A percentile compares a stretch with the other conserved stretches of the same genome.
These are phyloP conservation scores for Cytospora leucostoma DNA, from an alignment of 2,329 filamentous ascomycete genomes.

Conservation along the genomic window DNA sequence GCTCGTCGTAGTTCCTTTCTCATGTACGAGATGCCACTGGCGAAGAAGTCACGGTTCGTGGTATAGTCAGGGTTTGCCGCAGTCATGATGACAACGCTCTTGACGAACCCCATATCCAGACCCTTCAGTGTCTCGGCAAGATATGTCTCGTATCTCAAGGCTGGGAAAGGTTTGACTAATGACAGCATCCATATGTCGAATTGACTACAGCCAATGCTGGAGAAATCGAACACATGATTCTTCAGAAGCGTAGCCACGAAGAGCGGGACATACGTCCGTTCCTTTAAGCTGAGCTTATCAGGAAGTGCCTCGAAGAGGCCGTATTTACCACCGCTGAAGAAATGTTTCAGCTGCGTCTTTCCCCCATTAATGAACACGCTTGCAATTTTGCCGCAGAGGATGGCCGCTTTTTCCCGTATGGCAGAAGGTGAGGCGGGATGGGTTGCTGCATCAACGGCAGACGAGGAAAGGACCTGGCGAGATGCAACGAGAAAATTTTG, in stretches of 20 bases:
- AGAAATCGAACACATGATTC: constrained; percentile 49
- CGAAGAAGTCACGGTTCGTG: constrained; percentile 52
- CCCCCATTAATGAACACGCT: constrained; percentile 48
- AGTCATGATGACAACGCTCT: constrained; percentile 41
- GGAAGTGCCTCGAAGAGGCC: constrained; percentile 50
- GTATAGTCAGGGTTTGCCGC: constrained; percentile 48
- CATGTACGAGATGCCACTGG: constrained; percentile 53
- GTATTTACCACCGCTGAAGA: constrained; percentile 52
- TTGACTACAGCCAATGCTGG: constrained; percentile 47
- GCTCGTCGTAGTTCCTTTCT: constrained; percentile 48
- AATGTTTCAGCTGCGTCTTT: constrained; percentile 43
- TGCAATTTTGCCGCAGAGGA: constrained; percentile 49
- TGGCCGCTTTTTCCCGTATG: constrained; percentile 43
- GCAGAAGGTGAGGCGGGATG: neutral
- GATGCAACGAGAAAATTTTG: constrained; percentile 20
- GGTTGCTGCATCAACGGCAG: neutral
- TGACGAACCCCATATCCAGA: constrained; percentile 47
- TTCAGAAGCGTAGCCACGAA: constrained; percentile 55
- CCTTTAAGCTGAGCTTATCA: constrained; percentile 42
- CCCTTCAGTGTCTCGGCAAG: constrained; percentile 50
- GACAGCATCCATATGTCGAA: constrained; percentile 56
- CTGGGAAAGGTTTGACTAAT: constrained; percentile 51
- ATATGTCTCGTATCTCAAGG: constrained; percentile 50
- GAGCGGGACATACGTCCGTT: constrained; percentile 50
- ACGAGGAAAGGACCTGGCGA: constrained; percentile 13